Conservation (phyloP, 352 stramenopile genomes). For the Ophiocytium majus region DNA sequence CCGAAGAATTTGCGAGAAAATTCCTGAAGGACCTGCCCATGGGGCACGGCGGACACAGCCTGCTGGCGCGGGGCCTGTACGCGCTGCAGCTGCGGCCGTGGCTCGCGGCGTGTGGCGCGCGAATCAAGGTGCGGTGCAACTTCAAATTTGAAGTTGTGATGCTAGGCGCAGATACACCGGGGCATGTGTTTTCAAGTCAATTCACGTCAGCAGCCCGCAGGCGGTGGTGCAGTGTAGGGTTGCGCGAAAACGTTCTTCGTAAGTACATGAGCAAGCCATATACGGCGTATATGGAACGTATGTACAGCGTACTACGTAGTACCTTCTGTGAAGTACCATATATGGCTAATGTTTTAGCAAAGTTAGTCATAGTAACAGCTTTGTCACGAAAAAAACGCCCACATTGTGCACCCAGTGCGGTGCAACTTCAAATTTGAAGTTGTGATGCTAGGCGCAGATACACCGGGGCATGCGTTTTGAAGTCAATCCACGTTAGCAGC, state of each 20-base stretch:
- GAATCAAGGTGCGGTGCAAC: slow-evolving; percentile 86
- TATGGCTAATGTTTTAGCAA: too few species aligned
- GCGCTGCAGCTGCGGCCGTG: slow-evolving; percentile 86
- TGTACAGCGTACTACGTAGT: too few species aligned
- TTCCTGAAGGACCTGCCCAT: slow-evolving; percentile 31
- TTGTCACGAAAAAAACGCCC: too few species aligned
- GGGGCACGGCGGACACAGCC: slow-evolving; percentile 69
- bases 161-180: slow-evolving; percentile 60
- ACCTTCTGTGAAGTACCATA: too few species aligned
- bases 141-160: slow-evolving; percentile 63
- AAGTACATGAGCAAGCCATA: background rate
- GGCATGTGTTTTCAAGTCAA: slow-evolving; percentile 3
- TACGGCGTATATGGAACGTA: background rate
- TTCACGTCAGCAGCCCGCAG: background rate
- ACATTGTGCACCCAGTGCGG: too few species aligned
- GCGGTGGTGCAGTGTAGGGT: background rate
- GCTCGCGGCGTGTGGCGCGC: slow-evolving; percentile 81
- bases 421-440: slow-evolving; percentile 71
- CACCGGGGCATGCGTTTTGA: background rate
- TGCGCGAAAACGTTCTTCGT: slow-evolving; percentile 15
- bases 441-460: slow-evolving; percentile 62
- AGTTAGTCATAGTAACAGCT: too few species aligned
- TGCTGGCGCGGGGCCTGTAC: slow-evolving; percentile 85
- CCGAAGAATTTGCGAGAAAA: slow-evolving; percentile 41
- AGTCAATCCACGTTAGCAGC: background rate